Evolutionary conservation across 257 asterid species (phyloP), one percentile per base, ranked within the genome.

Genomic region (Plantago ovata): DNA sequence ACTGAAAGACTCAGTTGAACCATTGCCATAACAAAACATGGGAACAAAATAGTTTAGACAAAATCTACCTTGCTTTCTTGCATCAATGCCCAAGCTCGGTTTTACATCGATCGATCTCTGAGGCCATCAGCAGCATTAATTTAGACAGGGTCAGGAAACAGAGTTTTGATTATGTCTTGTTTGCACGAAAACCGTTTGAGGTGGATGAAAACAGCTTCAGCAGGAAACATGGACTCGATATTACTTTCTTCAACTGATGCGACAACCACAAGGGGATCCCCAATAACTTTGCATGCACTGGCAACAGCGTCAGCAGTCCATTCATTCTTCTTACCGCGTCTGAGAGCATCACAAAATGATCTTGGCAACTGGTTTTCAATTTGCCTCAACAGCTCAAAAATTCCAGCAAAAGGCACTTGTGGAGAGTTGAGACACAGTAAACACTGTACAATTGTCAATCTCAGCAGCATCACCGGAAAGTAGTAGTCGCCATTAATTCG

Each of bases 181-280:
- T 9, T 62, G 55, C 62, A 33, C 12, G 67, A 49, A 49, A 21
- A 49, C 8, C 10, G 7, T 49, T 20, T 49, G 15, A 20, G 55
- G 55, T 28, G 4, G 4, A 28, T 28, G 36, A 23, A 36, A 60
- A 63, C 4, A 41, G 49, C 21, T 68, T 20, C 80, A 55, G 66
- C 69, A 6, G 86, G 72, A 49, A 58, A 58, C 10, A 12, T 13
- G 44, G 49, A 32, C 1, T 21, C 13, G 11, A 21, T 32, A 11
- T n/a, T 4, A 12, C 50, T 2, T 32, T 7, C 20, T 48, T 58
- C 18, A 59, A n/a, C 45, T 28, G 2, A 6, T 28, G 45, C 53
- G 8, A 79, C 79, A 58, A 75, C 54, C 54, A 83, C 72, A 12
- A 81, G 46, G 33, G 92, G 93, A 68, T 83, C 79, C 9, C 78